These are phyloP conservation scores for Microbotryum saponariae DNA, from an alignment of 1,284 basidiomycete species.

Conservation along the genomic window DNA sequence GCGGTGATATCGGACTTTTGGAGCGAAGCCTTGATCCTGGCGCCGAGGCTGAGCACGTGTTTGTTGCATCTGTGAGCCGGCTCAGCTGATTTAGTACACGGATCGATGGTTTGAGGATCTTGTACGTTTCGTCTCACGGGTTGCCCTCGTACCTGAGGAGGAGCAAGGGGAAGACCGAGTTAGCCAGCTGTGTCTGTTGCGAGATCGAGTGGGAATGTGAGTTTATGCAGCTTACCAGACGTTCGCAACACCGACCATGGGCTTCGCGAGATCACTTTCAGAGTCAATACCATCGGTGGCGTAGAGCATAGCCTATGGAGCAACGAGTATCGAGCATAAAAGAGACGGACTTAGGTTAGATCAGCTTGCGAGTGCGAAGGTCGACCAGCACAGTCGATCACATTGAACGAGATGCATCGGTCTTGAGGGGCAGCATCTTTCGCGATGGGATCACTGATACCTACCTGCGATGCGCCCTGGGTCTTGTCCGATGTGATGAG, in stretches of 20 bases:
- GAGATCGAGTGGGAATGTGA: neutral
- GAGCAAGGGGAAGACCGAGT: neutral
- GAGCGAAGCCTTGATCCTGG: conserved; percentile 75
- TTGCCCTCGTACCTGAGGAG: conserved; percentile 73
- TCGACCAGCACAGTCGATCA: neutral
- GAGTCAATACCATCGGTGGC: conserved; percentile 78
- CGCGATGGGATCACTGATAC: conserved; percentile 20
- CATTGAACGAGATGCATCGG: neutral
- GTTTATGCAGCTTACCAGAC: conserved; percentile 62
- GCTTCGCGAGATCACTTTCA: conserved; percentile 74
- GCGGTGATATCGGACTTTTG: conserved; percentile 68
- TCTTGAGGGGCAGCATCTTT: neutral
- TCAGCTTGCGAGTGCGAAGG: neutral
- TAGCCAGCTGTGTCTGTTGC: neutral
- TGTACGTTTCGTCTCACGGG: conserved; percentile 51
- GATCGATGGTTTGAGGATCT: conserved; percentile 3
- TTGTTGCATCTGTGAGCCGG: conserved; percentile 65
- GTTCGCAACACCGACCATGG: conserved; percentile 91
- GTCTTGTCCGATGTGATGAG: conserved; percentile 79
- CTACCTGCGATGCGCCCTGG: conserved; percentile 84
- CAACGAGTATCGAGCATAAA: too few relatives aligned
- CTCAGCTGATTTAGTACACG: neutral
- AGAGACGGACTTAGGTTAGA: neutral
- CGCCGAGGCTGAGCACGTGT: conserved; percentile 81
- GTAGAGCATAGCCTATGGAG: conserved; percentile 79